Percentiles rank a stretch among this genome's conserved stretches.
Conservation (phyloP, 2,329 filamentous ascomycete genomes). For the Moelleriella libera region DNA sequence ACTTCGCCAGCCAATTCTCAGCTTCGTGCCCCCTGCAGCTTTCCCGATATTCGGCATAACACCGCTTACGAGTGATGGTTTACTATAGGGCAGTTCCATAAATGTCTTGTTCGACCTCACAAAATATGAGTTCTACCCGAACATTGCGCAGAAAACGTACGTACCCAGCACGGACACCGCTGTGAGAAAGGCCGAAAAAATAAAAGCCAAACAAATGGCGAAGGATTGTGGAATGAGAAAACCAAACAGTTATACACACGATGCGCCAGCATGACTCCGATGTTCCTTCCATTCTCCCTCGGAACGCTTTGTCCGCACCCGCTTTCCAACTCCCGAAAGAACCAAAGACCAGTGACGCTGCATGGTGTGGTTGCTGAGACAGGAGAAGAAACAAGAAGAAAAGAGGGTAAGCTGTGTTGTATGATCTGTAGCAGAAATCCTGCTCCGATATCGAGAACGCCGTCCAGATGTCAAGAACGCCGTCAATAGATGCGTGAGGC, state of each 20-base stretch:
- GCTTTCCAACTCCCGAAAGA: no score
- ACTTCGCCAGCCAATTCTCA: no score
- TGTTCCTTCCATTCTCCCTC: neutral
- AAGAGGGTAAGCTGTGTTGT: neutral
- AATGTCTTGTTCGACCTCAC: no score
- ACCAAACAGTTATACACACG: neutral
- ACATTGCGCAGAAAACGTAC: no score
- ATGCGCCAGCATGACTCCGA: neutral
- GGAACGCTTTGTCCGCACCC: neutral
- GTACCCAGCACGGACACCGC: neutral
- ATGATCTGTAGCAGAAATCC: neutral
- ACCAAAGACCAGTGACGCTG: no score
- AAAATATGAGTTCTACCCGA: no score
- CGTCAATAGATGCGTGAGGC: neutral
- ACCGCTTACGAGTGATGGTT: no score
- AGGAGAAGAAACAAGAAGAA: neutral
- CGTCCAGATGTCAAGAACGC: no score
- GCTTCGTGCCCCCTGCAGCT: no score
- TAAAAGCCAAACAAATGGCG: conserved; percentile 3
- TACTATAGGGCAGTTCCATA: no score
- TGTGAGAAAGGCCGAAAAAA: neutral
- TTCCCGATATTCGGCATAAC: no score
- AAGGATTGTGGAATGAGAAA: neutral
- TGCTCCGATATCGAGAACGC: no score
- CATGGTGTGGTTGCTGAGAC: neutral